Base-by-base conservation (phyloP, 768 basidiomycete species). In the Coprinopsis marcescibilis region DNA sequence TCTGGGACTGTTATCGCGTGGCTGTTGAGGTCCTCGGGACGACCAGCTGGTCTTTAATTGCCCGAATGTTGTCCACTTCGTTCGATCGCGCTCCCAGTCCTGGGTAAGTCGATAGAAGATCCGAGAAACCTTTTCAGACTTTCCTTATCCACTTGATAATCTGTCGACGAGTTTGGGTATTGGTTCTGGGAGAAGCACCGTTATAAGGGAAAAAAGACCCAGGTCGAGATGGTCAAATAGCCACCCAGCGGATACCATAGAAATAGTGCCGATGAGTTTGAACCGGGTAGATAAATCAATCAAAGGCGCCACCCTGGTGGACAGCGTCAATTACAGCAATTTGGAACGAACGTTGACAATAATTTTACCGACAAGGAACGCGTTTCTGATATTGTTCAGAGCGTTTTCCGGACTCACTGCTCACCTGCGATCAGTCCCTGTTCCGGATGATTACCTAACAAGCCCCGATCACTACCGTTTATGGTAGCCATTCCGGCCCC, bases 111-210 rank as follows among this genome's bases (percentile, higher is more conserved):
- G 38, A 5, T 10, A 24, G 17, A 40, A 40, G 38, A 24, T 40
- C 38, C 38, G 38, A 40, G 38, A 23, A 23, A 40, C 11, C 6
- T 24, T 20, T 24, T 5, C 38, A 40, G 15, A 10, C 5, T 40
- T 40, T 23, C 15, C 20, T 40, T 40, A 40, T 40, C 38, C 21
- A 24, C 20, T 10, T 21, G 38, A 40, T 40, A 40, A 40, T 40
- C 38, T 11, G 5, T 17, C 15, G 21, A 40, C 11, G 25, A 40
- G 4, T 23, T 40, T 8, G 4, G 17, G 5, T 4, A 8, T 5
- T 8, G 15, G 7, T 11, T 40, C 38, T 8, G 10, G 17, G 20
- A 40, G 21, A 40, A 40, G 38, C 21, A 11, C 21, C 21, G 38
- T 24, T 17, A 40, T 23, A 40, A 20, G 20, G 38, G 38, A 40